Conservation (phyloP, 2,329 filamentous ascomycete species). For the Alternaria conjuncta region DNA sequence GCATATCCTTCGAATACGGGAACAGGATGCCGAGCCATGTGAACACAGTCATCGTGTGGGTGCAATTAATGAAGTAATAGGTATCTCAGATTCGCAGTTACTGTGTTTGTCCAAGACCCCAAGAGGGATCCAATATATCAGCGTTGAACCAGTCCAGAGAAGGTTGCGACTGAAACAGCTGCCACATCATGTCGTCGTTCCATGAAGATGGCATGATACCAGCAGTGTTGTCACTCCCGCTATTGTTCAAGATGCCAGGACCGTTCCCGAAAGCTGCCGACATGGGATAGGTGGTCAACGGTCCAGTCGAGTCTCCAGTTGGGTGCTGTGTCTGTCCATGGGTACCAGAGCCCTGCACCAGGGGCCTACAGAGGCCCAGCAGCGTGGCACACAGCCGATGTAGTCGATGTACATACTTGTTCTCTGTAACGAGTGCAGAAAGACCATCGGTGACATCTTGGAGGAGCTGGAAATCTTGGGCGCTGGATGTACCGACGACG, state of each 20-base stretch:
- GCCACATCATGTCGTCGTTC: constrained; percentile 45
- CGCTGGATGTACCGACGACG: constrained; percentile 44
- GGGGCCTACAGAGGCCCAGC: constrained; percentile 38
- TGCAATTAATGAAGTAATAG: neutral
- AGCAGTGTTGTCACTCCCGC: neutral
- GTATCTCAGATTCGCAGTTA: neutral
- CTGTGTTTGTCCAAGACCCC: constrained; percentile 22
- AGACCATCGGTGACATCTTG: constrained; percentile 38
- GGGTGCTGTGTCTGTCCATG: neutral
- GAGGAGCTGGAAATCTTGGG: constrained; percentile 38
- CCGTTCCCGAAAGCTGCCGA: neutral
- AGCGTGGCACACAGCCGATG: constrained; percentile 38
- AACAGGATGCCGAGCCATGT: neutral
- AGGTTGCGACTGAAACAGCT: constrained; percentile 43
- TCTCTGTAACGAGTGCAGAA: constrained; percentile 35
- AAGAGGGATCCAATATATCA: constrained; percentile 38
- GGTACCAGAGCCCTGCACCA: constrained; percentile 17
- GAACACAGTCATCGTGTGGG: neutral
- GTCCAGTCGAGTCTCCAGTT: neutral
- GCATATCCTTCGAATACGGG: neutral
- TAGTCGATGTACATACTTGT: constrained; percentile 39
- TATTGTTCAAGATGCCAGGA: neutral
- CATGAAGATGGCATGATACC: constrained; percentile 28
- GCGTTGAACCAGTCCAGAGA: constrained; percentile 45
- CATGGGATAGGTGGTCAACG: neutral